Conservation (phyloP, 83 land plant species). For the Thuja plicata region DNA sequence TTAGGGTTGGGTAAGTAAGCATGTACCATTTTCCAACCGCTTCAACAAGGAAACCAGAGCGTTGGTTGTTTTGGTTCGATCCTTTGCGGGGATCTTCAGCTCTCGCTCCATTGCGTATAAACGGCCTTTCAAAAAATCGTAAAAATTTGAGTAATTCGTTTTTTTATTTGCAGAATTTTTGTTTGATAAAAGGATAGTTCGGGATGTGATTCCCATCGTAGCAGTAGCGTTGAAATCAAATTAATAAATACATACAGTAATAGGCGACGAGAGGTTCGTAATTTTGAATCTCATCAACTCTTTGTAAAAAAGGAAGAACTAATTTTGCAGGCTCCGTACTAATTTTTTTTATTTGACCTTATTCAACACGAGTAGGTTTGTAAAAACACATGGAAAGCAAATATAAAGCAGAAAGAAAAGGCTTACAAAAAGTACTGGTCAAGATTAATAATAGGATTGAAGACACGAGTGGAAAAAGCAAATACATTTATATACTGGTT, state of each 20-base stretch:
- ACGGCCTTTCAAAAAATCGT: conserved; percentile 53
- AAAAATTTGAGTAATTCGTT: conserved; percentile 4
- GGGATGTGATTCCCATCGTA: neutral
- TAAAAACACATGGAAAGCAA: too few relatives aligned
- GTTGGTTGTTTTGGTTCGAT: conserved; percentile 84
- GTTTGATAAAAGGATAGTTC: neutral
- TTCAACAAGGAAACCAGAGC: conserved; percentile 82
- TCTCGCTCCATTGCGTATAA: conserved; percentile 97
- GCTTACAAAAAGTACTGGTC: too few relatives aligned
- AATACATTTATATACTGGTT: too few relatives aligned
- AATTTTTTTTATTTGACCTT: too few relatives aligned
- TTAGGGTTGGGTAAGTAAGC: neutral
- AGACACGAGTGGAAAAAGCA: too few relatives aligned
- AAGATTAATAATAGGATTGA: too few relatives aligned
- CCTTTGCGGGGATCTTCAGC: conserved; percentile 75
- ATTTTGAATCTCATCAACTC: conserved; percentile 97
- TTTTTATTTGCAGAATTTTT: neutral
- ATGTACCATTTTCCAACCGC: conserved; percentile 92
- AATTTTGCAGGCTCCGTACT: conserved; percentile 92
- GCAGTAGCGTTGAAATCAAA: neutral
- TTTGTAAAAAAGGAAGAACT: conserved; percentile 86
- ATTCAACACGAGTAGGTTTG: too few relatives aligned
- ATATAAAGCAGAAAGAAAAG: too few relatives aligned
- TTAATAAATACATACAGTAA: conserved; percentile 60
- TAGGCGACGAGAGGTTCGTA: conserved; percentile 98